Base-by-base conservation (phyloP, 306 rosid species). In the Fagus sylvatica region DNA sequence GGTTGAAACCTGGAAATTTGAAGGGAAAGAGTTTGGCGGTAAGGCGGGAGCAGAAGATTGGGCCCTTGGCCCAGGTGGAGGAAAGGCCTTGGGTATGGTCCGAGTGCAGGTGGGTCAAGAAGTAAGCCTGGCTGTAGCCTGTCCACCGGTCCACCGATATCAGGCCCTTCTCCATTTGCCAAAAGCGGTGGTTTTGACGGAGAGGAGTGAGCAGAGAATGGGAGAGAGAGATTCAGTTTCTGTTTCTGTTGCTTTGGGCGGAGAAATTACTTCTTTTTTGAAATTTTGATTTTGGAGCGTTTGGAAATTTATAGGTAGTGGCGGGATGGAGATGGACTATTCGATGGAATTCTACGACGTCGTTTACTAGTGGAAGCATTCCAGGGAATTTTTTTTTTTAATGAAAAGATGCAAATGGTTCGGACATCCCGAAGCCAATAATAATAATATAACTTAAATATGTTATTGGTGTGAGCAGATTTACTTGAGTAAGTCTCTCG, bases 71-170 rank as follows among this genome's bases (percentile, higher is more conserved):
- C 97, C 97, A 89, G 0, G 83, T 8, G 16, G 93, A 72, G 5
- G 97, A 87, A 71, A 89, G 85, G 56, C 93, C 97, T 0, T 74
- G 2, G 79, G 93, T 88, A 83, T 91, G 97, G 48, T 91, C 92
- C n/a, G 96, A 82, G 81, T 91, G 91, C 12, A 91, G 91, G 86
- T 91, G 96, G 5, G 97, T 89, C 36, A 91, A 86, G 84, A 91
- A 91, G 78, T 91, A 91, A 1, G 61, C 86, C 7, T 81, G 87
- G 85, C 97, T 89, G 28, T 87, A 84, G 10, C 22, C 76, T 22
- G 74, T 73, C 97, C 97, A 91, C 60, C 90, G 80, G 39, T 91
- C 97, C 30, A 91, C 92, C 10, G 92, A 89, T 33, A 91, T 77
- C 78, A 88, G 73, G 1, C 89, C 88, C 5, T 57, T 76, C 66